Evolutionary conservation across 768 basidiomycete genomes (phyloP).

Genomic region (Naganishia randhawae): DNA sequence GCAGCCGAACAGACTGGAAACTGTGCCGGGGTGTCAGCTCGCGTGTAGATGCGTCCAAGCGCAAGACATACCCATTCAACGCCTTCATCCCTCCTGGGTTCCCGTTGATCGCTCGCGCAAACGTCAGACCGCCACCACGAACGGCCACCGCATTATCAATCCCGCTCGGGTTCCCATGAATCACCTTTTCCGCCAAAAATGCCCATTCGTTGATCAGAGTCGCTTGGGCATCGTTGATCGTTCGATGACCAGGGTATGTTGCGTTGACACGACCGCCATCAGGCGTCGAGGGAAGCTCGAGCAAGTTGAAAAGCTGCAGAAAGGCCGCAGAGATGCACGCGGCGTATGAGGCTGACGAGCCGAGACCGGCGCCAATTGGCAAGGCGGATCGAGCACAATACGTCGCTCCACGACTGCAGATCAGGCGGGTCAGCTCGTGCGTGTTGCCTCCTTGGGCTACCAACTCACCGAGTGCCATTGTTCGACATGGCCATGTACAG

Average conservation of each 20-base stretch:
- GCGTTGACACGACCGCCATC: constrained; percentile 55
- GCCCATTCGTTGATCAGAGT: constrained; percentile 88
- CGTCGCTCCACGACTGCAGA: constrained; percentile 49
- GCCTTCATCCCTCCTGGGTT: constrained; percentile 74
- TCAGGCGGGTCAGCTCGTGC: background rate
- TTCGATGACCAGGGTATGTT: constrained; percentile 48
- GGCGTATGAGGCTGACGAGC: constrained; percentile 94
- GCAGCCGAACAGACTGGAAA: constrained; percentile 83
- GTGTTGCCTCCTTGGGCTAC: background rate
- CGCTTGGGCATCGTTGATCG: constrained; percentile 59
- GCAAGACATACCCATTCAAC: constrained; percentile 68
- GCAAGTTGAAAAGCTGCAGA: constrained; percentile 69
- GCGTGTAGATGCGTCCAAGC: background rate
- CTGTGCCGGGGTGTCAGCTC: constrained; percentile 52
- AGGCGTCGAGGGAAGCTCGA: constrained; percentile 57
- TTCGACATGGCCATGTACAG: constrained; percentile 77
- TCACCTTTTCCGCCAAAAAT: constrained; percentile 88
- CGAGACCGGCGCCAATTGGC: constrained; percentile 91
- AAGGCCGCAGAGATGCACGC: constrained; percentile 76
- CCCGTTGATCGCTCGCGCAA: constrained; percentile 74
- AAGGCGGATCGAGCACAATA: constrained; percentile 81
- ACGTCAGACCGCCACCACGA: constrained; percentile 86
- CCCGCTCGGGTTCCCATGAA: constrained; percentile 95
- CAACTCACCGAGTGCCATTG: constrained; percentile 58
- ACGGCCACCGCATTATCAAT: constrained; percentile 94